phyloP scores from a whole-genome alignment of 2,329 filamentous ascomycete species.

The Calonectria pteridis region DNA sequence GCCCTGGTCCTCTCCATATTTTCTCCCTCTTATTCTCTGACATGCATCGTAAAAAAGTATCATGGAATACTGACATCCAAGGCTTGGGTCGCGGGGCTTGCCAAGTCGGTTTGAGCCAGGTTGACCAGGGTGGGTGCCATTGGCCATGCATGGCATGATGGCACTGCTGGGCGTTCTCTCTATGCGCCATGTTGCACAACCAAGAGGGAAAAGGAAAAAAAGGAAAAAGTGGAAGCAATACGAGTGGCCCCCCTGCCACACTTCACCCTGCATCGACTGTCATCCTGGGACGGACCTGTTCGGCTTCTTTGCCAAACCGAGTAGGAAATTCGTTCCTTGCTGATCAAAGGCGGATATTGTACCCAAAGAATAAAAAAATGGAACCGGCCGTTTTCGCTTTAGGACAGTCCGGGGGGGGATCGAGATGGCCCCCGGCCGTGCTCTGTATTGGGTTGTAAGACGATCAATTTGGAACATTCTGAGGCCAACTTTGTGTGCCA shows the following conservation, averaged over 20 bases:
- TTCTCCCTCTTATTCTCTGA: constrained; percentile 7
- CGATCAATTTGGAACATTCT: constrained; percentile 10
- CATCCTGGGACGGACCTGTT: background rate
- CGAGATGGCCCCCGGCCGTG: background rate
- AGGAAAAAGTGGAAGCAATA: constrained; percentile 31
- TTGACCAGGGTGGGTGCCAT: constrained; percentile 12
- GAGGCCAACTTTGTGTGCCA: background rate
- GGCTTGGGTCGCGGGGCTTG: background rate
- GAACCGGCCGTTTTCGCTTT: background rate
- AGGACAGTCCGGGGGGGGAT: background rate
- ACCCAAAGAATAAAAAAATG: background rate
- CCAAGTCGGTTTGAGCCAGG: constrained; percentile 17
- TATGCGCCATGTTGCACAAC: constrained; percentile 24
- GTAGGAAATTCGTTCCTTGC: background rate
- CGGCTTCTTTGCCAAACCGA: constrained; percentile 6
- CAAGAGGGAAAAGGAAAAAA: constrained; percentile 3
- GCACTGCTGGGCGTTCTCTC: constrained; percentile 18
- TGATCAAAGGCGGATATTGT: background rate
- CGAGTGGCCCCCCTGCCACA: constrained; percentile 29
- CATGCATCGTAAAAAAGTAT: constrained; percentile 19
- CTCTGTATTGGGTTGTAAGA: constrained; percentile 9
- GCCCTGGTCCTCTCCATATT: constrained; percentile 1
- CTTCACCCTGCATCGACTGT: constrained; percentile 27
- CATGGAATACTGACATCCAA: constrained; percentile 17
- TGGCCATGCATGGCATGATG: constrained; percentile 19